Percentiles rank a stretch among this genome's conserved stretches.
Conservation (phyloP, 2,329 filamentous ascomycete genomes). For the Colletotrichum ledebouriae region DNA sequence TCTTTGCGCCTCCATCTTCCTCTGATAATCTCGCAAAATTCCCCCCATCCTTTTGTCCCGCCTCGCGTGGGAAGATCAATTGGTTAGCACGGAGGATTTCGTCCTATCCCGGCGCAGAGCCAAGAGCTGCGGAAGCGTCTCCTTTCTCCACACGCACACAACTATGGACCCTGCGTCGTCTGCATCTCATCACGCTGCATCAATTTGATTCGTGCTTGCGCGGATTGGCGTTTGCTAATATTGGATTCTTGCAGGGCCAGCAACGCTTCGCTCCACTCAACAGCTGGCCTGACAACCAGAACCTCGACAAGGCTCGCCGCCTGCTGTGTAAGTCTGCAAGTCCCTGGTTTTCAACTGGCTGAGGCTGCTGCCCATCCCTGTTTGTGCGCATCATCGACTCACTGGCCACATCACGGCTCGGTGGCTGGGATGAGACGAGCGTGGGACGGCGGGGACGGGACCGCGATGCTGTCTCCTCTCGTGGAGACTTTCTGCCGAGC, state of each 20-base stretch:
- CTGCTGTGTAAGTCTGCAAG: constrained; percentile 62
- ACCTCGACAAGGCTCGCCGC: constrained; percentile 83
- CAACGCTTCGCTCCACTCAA: constrained; percentile 86
- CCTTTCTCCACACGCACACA: constrained; percentile 26
- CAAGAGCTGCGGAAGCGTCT: constrained; percentile 28
- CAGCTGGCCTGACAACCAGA: constrained; percentile 85
- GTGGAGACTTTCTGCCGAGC: constrained; percentile 7
- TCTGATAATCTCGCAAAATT: not conserved
- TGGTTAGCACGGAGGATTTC: constrained; percentile 22
- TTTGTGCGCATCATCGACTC: constrained; percentile 14
- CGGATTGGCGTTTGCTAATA: constrained; percentile 34
- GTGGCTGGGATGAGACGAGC: not conserved
- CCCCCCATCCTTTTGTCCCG: not conserved
- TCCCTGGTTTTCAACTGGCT: not conserved
- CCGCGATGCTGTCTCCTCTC: constrained; percentile 2
- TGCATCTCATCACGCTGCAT: constrained; percentile 24
- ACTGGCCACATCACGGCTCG: constrained; percentile 9
- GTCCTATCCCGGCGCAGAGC: constrained; percentile 27
- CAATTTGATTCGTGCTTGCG: constrained; percentile 19
- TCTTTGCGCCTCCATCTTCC: not conserved
- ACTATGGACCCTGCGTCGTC: constrained; percentile 18
- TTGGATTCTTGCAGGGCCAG: constrained; percentile 64
- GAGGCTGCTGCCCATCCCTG: constrained; percentile 3
- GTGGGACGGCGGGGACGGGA: not conserved
- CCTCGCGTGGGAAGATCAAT: constrained; percentile 18